phyloP scores from a whole-genome alignment of 2,329 filamentous ascomycete genomes.

The Ceratocystis harringtonii region DNA sequence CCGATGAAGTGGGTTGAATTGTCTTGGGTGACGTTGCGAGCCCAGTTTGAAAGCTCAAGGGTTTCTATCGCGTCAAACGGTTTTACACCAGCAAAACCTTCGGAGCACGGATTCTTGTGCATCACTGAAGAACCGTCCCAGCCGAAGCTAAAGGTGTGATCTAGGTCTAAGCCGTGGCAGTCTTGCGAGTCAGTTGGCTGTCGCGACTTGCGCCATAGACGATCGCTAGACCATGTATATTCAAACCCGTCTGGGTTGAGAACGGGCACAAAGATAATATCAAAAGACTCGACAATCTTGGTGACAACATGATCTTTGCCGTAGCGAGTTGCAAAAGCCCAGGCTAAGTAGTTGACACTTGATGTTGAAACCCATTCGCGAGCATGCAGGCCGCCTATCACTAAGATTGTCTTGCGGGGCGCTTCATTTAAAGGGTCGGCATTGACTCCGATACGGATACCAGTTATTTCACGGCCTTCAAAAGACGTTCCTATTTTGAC shows the following conservation, averaged over 20 bases:
- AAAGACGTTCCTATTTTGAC: conserved; percentile 70
- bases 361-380: conserved; percentile 93
- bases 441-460: conserved; percentile 51
- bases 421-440: conserved; percentile 31
- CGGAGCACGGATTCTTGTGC: conserved; percentile 69
- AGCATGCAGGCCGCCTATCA: conserved; percentile 79
- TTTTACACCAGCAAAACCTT: conserved; percentile 69
- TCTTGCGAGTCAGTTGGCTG: conserved; percentile 70
- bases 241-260: conserved; percentile 89
- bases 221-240: conserved; percentile 82
- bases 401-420: conserved; percentile 59
- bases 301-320: conserved; percentile 58
- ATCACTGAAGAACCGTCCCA: conserved; percentile 54
- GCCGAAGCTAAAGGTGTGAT: conserved; percentile 70
- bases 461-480: conserved; percentile 75
- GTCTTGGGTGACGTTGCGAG: conserved; percentile 56
- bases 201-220: conserved; percentile 88
- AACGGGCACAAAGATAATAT: conserved; percentile 76
- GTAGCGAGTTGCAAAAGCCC: conserved; percentile 72
- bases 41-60: conserved; percentile 62
- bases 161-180: conserved; percentile 78
- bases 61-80: conserved; percentile 78
- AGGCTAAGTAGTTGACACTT: conserved; percentile 81
- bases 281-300: conserved; percentile 66
- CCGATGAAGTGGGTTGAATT: conserved; percentile 66